These are phyloP conservation scores for Cyberlindnera mississippiensis DNA, from an alignment of 805 yeast genomes.

Conservation along the genomic window DNA sequence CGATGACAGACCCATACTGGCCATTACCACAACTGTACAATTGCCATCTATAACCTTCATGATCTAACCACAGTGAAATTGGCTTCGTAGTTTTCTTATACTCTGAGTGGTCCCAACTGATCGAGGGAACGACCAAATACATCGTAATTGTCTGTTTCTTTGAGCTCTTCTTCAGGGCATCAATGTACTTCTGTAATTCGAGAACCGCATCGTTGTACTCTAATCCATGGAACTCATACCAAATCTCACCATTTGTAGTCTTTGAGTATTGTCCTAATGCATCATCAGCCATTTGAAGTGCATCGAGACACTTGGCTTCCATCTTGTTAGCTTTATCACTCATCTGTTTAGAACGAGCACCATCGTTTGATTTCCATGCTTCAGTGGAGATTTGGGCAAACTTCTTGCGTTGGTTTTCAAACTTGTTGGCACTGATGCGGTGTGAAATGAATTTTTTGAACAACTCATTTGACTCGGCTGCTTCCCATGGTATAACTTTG, in stretches of 20 bases:
- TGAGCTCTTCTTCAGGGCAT: slow-evolving; percentile 13
- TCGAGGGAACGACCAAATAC: slow-evolving; percentile 26
- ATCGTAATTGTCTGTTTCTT: slow-evolving; percentile 13
- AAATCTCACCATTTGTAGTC: slow-evolving; percentile 17
- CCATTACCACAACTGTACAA: slow-evolving; percentile 30
- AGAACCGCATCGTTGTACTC: slow-evolving; percentile 27
- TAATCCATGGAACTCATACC: slow-evolving; percentile 29
- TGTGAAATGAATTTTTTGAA: slow-evolving; percentile 17
- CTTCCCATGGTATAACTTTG: slow-evolving; percentile 25
- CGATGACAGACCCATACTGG: slow-evolving; percentile 35
- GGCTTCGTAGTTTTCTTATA: slow-evolving; percentile 29
- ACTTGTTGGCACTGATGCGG: slow-evolving; percentile 19
- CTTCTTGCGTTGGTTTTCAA: slow-evolving; percentile 25
- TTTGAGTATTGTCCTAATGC: slow-evolving; percentile 24
- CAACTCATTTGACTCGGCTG: slow-evolving; percentile 5
- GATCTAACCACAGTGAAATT: slow-evolving; percentile 30
- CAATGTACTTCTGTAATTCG: slow-evolving; percentile 14
- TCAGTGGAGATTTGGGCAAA: slow-evolving; percentile 27
- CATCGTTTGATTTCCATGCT: slow-evolving; percentile 25
- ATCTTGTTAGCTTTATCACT: slow-evolving; percentile 26
- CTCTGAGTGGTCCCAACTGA: slow-evolving; percentile 10
- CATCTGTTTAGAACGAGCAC: slow-evolving; percentile 24
- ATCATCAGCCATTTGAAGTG: slow-evolving; percentile 26
- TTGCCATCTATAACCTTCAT: slow-evolving; percentile 36
- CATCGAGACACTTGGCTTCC: slow-evolving; percentile 20